Percentiles rank a stretch among this genome's conserved stretches.
These are phyloP conservation scores for Fusarium poae DNA, from an alignment of 2,329 filamentous ascomycete species.

Conservation along the genomic window DNA sequence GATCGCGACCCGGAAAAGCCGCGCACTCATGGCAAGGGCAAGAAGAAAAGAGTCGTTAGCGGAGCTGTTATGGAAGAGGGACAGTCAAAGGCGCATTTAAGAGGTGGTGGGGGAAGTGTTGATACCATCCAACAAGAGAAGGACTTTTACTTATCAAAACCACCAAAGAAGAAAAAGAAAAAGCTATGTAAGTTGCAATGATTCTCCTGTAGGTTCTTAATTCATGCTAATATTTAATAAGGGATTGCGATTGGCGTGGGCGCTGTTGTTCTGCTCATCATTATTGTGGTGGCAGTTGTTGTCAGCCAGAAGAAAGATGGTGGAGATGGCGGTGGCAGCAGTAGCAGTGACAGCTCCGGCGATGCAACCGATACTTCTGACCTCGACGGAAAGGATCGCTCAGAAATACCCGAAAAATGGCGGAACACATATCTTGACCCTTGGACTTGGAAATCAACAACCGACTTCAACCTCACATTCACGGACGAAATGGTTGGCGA, in stretches of 20 bases:
- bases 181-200: slow-evolving; percentile 66
- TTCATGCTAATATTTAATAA: slow-evolving; percentile 48
- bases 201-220: slow-evolving; percentile 2
- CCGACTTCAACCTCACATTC: slow-evolving; percentile 94
- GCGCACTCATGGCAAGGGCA: slow-evolving; percentile 56
- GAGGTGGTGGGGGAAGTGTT: slow-evolving; percentile 59
- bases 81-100: slow-evolving; percentile 55
- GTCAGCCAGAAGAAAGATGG: slow-evolving; percentile 72
- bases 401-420: slow-evolving; percentile 73
- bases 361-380: slow-evolving; percentile 50
- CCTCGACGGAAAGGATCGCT: slow-evolving; percentile 66
- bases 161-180: slow-evolving; percentile 66
- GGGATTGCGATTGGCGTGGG: slow-evolving; percentile 69
- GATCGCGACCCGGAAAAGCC: slow-evolving; percentile 48
- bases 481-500: slow-evolving; percentile 86
- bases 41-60: slow-evolving; percentile 75
- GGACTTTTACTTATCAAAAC: slow-evolving; percentile 60
- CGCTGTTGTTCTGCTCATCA: slow-evolving; percentile 71
- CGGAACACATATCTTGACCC: slow-evolving; percentile 86
- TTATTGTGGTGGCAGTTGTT: slow-evolving; percentile 76
- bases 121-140: slow-evolving; percentile 63
- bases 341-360: slow-evolving; percentile 45
- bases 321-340: slow-evolving; percentile 50
- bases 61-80: slow-evolving; percentile 79
- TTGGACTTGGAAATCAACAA: slow-evolving; percentile 90